Evolutionary conservation across 345 rosid genomes (phyloP).

Genomic region (Eucalyptus regnans): DNA sequence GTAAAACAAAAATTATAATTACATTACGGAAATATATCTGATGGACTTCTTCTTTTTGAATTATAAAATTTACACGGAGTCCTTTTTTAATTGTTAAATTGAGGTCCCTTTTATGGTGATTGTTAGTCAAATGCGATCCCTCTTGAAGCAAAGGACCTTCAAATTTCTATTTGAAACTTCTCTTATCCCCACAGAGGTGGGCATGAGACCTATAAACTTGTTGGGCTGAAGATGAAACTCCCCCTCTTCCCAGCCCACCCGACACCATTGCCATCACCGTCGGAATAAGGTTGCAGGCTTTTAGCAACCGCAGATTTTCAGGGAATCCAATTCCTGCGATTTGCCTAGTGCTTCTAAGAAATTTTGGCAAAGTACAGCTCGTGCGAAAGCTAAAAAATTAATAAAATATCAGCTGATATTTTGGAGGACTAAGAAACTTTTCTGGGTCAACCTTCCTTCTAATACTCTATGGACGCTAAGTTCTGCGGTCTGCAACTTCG

Average conservation of each 20-base stretch:
- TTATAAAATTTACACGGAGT: no score
- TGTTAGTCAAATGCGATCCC: no score
- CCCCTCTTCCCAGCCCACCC: not conserved
- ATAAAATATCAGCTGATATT: no score
- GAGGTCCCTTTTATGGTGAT: no score
- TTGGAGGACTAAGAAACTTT: not conserved
- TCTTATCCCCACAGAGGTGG: not conserved
- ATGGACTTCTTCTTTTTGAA: no score
- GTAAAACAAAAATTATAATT: no score
- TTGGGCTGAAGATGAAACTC: not conserved
- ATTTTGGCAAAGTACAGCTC: not conserved
- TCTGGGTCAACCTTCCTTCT: not conserved
- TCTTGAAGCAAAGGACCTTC: no score
- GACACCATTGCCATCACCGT: not conserved
- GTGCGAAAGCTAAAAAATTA: not conserved
- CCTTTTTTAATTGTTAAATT: no score
- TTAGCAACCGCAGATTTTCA: not conserved
- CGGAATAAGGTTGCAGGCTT: not conserved
- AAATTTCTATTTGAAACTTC: no score
- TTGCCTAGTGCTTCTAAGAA: not conserved
- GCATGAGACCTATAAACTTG: not conserved
- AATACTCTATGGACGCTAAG: not conserved
- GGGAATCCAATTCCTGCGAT: not conserved
- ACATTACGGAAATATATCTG: fast-evolving
- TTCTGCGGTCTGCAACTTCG: not conserved